Base-by-base conservation (phyloP, 1,139 yeast genomes). In the Magnusiomyces sp. region DNA sequence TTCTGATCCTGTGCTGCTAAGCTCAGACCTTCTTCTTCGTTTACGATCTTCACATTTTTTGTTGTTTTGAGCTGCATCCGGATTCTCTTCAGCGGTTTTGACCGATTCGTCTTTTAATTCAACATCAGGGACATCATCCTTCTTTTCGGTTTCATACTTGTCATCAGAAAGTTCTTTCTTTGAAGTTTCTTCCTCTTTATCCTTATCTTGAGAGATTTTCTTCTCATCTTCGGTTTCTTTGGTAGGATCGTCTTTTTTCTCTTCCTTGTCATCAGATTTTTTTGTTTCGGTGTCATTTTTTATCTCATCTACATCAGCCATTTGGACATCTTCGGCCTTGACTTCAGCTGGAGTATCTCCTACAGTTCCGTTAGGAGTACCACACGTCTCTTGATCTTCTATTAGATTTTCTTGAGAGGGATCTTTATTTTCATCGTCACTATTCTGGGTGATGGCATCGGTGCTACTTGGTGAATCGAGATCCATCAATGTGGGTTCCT, bases 21-120 rank as follows among this genome's bases (percentile, higher is more conserved):
- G n/a, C 3, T 39, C 42, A 16, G 38, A 17, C 11, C 23, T 31
- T 19, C 29, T 23, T 23, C 43, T 31, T 29, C 49, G 37, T 37
- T 34, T 34, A 23, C 53, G 7, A 46, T n/a, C 14, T 17, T 31
- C 6, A 40, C 19, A 14, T 45, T 47, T 13, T 29, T 52, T 6
- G 49, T 23, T 7, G 29, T 23, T 23, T 23, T 23, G 29, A 23
- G 7, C 4, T 23, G 7, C 29, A 4, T 23, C 29, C 4, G 29
- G 7, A 23, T 4, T 23, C 7, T 23, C 7, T 23, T 23, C 29
- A 23, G 29, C 7, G 7, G 6, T 23, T 23, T 23, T 23, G 6
- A 7, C 7, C 7, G 29, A 23, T 7, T 23, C 29, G 4, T 23
- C 29, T 23, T 23, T 23, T 23, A 23, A 5, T 23, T 23, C 29